These are phyloP conservation scores for Diplotaxis tenuifolia DNA, from an alignment of 345 rosid species.

Conservation along the genomic window DNA sequence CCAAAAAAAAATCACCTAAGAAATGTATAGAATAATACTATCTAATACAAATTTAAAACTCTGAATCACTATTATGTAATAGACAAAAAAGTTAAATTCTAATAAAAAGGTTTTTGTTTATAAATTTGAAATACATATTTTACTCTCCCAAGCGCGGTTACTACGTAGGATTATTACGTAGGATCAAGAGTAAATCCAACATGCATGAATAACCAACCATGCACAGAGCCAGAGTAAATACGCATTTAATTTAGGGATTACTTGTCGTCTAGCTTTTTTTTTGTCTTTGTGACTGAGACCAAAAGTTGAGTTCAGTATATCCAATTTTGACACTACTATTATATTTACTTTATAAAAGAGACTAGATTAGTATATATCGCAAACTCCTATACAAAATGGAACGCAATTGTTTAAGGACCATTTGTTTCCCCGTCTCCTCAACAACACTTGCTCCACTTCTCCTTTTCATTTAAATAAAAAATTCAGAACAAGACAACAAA, in stretches of 20 bases:
- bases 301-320: conserved; percentile 18
- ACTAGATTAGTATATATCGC: conserved; percentile 13
- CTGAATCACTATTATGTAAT: too few relatives aligned
- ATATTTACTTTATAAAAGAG: conserved; percentile 13
- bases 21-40: too few relatives aligned
- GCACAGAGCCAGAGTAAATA: conserved; percentile 23
- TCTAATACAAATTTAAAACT: too few relatives aligned
- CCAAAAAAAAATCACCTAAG: too few relatives aligned
- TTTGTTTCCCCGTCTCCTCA: conserved; percentile 35
- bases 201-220: conserved; percentile 31
- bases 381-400: conserved; percentile 1
- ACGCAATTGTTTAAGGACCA: conserved; percentile 12
- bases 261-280: conserved; percentile 23
- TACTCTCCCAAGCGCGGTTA: too few relatives aligned
- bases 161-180: background rate
- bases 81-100: too few relatives aligned
- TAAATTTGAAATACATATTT: too few relatives aligned
- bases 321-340: background rate
- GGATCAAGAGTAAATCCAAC: conserved; percentile 27
- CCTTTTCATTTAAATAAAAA: background rate
- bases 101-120: too few relatives aligned
- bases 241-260: conserved; percentile 21
- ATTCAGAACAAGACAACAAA: conserved; percentile 25
- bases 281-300: conserved; percentile 28
- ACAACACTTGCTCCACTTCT: conserved; percentile 29